Base-by-base conservation (phyloP, 192 early-diverging fungal genomes). In the Podila epicladia region DNA sequence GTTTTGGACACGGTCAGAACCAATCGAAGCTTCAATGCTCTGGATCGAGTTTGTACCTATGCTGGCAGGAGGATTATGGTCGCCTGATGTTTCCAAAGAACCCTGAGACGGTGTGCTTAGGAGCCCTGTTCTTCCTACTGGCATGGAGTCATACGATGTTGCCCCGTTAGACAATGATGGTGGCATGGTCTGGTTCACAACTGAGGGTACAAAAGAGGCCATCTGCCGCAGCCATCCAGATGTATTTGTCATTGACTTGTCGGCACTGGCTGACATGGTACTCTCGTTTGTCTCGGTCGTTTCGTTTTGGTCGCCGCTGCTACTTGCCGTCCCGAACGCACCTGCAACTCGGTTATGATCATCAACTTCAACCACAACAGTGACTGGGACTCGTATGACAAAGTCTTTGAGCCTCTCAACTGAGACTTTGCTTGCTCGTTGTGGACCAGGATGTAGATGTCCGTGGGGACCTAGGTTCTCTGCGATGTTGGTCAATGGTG, bases 351-450 rank as follows among this genome's bases (percentile, higher is more conserved):
- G 35, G 45, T 32, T 38, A 0, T 62, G 38, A 32, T 77, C 75
- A 31, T 76, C 67, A 12, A 67, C 70, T 35, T 79, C 69, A 7
- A 79, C 71, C 41, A 72, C 69, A 2, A 79, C 65, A 24, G 64
- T 79, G 15, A 79, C 69, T 7, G 76, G 76, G 3, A 79, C 76
- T 13, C 70, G 57, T 4, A 79, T 72, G 22, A 79, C 76, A 28
- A 79, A 79, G 9, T 79, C 76, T 20, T 79, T 79, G 8, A 79
- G 55, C 32, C 63, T 79, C 11, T 79, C 70, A 1, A 79, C 70
- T 9, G 58, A 49, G 0, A 63, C 61, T 20, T 37, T 51, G 2
- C 29, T 17, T 8, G 59, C 62, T 38, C 61, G 57, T 5, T 66
- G 63, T 0, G 29, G 76, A 1, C 41, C 22, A 31, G 15, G 31